Conservation (phyloP, 345 rosid species). For the Erucastrum elatum region DNA sequence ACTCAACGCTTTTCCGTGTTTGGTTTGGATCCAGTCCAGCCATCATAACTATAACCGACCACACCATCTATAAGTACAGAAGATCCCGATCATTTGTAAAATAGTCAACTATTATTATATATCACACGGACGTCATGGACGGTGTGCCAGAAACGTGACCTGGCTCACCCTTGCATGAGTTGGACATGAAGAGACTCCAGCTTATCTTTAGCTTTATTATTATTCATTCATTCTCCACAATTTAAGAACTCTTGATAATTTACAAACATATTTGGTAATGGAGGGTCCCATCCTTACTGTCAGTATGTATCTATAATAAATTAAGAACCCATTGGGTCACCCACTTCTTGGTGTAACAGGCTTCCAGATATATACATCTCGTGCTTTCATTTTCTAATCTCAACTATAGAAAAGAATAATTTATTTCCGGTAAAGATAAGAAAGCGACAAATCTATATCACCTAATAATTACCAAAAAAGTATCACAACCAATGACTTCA, state of each 20-base stretch:
- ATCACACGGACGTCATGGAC: not conserved
- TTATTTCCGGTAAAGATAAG: not conserved
- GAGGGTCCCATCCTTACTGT: constrained; percentile 23
- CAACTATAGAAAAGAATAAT: not conserved
- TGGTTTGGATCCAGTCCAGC: not conserved
- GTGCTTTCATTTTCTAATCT: constrained; percentile 25
- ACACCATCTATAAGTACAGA: not conserved
- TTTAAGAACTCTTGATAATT: not conserved
- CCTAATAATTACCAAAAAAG: not conserved
- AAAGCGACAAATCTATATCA: constrained; percentile 20
- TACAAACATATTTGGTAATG: not conserved
- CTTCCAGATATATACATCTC: not conserved
- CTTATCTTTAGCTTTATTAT: not conserved
- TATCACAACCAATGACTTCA: constrained; percentile 6
- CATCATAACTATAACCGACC: not conserved
- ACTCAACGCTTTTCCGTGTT: not conserved
- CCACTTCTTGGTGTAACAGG: not conserved
- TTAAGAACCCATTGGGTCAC: constrained; percentile 6
- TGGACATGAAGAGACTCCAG: constrained; percentile 17
- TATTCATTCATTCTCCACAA: not conserved
- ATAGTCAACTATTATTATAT: not conserved
- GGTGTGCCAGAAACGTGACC: constrained; percentile 3
- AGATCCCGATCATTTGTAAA: not conserved
- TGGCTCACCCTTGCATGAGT: not conserved
- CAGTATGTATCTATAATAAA: not conserved